These are phyloP conservation scores for Umbelopsis sp. DNA, from an alignment of 371 early-diverging fungal species.

Conservation along the genomic window DNA sequence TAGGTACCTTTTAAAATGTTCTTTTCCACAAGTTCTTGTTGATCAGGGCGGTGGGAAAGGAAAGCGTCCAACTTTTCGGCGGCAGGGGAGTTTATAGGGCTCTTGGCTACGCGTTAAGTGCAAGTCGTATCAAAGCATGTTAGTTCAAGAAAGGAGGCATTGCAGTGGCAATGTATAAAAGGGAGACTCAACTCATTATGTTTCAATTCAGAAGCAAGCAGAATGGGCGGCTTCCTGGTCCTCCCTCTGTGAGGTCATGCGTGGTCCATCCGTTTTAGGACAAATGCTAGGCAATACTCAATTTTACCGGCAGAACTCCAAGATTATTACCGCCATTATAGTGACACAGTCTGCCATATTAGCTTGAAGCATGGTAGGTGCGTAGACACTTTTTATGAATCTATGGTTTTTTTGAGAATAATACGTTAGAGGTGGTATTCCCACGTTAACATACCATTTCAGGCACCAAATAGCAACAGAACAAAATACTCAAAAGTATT, in stretches of 20 bases:
- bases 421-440: too few species aligned
- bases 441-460: too few species aligned
- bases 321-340: too few species aligned
- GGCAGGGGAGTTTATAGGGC: slow-evolving; percentile 14
- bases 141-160: neutral
- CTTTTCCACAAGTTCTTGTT: slow-evolving; percentile 72
- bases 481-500: too few species aligned
- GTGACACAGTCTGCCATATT: too few species aligned
- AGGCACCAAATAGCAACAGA: too few species aligned
- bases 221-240: neutral
- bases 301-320: too few species aligned
- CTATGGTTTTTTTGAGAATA: too few species aligned
- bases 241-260: slow-evolving; percentile 14
- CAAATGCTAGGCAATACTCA: neutral
- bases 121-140: too few species aligned
- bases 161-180: neutral
- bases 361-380: too few species aligned
- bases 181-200: slow-evolving; percentile 7
- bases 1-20: slow-evolving; percentile 68
- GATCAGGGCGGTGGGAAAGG: slow-evolving; percentile 62
- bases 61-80: slow-evolving; percentile 50
- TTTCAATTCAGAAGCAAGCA: neutral
- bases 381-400: too few species aligned
- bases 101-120: neutral
- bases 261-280: neutral